Evolutionary conservation across 202 grass and related monocot species (phyloP).

Genomic region (Eragrostis tef): DNA sequence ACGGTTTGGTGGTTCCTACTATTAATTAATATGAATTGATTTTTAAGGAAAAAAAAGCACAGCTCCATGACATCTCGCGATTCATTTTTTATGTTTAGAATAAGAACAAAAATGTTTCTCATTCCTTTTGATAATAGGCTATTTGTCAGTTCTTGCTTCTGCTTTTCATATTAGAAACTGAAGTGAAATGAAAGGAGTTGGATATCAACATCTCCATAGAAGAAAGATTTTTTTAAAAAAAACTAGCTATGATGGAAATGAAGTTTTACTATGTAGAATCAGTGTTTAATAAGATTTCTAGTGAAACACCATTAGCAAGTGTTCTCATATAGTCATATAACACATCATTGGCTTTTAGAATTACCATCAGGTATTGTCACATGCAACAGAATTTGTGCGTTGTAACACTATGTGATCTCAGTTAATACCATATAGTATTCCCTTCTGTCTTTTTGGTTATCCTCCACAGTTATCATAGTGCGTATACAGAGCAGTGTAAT

Average conservation of each 20-base stretch:
- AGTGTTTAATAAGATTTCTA: background rate
- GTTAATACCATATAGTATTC: background rate
- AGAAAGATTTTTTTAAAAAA: background rate
- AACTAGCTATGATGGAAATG: background rate
- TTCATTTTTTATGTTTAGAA: background rate
- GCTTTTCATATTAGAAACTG: background rate
- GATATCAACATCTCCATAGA: background rate
- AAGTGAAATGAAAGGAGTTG: background rate
- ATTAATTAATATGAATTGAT: slow-evolving; percentile 21
- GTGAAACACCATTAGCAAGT: background rate
- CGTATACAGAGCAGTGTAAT: background rate
- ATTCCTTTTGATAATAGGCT: background rate
- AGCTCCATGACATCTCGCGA: background rate
- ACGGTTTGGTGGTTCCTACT: slow-evolving; percentile 53
- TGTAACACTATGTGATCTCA: background rate
- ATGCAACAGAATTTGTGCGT: background rate
- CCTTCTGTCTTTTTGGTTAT: background rate
- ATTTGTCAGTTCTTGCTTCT: background rate
- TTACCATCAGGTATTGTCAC: background rate
- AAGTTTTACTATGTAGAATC: background rate
- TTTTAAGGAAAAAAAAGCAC: background rate
- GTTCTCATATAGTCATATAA: background rate
- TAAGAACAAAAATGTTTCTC: background rate
- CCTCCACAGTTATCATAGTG: background rate
- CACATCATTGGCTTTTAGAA: background rate